These are phyloP conservation scores for Monosporascus sp. DNA, from an alignment of 2,329 filamentous ascomycete genomes.

Conservation along the genomic window DNA sequence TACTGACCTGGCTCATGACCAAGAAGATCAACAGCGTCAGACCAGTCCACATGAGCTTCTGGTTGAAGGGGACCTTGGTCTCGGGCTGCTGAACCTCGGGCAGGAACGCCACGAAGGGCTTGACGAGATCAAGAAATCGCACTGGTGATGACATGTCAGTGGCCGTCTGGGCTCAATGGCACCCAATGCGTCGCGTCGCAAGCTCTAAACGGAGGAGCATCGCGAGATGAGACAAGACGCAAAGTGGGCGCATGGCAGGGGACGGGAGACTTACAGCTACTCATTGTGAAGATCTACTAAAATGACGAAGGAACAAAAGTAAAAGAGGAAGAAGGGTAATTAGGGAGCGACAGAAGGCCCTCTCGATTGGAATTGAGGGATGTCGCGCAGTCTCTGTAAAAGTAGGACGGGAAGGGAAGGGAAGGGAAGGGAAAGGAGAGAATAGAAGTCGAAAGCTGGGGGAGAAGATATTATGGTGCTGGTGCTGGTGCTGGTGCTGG, in stretches of 20 bases:
- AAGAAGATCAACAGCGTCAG: constrained; percentile 96
- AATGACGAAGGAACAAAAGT: constrained; percentile 14
- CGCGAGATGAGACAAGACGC: not conserved
- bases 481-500: no score
- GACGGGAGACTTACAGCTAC: constrained; percentile 29
- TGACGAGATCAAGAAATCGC: constrained; percentile 98
- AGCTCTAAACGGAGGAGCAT: constrained; percentile 3
- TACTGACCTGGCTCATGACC: constrained; percentile 75
- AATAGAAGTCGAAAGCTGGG: not conserved
- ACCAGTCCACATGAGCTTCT: constrained; percentile 93
- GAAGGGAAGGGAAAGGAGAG: constrained; percentile 18
- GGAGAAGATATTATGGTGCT: no score
- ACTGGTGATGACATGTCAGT: constrained; percentile 49
- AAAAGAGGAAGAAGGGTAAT: constrained; percentile 14
- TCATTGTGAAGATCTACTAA: constrained; percentile 24
- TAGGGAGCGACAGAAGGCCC: constrained; percentile 22
- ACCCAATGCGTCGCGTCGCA: constrained; percentile 12
- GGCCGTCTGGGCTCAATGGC: constrained; percentile 13
- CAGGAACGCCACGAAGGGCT: constrained; percentile 98
- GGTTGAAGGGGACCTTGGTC: constrained; percentile 98
- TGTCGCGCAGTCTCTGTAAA: constrained; percentile 18
- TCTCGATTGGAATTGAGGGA: constrained; percentile 19
- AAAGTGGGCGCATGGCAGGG: not conserved
- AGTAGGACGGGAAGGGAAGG: not conserved
- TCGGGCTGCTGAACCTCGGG: constrained; percentile 98